A percentile compares a stretch with the other conserved stretches of the same genome.
These are phyloP conservation scores for Globisporangium takayamanum DNA, from an alignment of 352 stramenopile species.

Conservation along the genomic window DNA sequence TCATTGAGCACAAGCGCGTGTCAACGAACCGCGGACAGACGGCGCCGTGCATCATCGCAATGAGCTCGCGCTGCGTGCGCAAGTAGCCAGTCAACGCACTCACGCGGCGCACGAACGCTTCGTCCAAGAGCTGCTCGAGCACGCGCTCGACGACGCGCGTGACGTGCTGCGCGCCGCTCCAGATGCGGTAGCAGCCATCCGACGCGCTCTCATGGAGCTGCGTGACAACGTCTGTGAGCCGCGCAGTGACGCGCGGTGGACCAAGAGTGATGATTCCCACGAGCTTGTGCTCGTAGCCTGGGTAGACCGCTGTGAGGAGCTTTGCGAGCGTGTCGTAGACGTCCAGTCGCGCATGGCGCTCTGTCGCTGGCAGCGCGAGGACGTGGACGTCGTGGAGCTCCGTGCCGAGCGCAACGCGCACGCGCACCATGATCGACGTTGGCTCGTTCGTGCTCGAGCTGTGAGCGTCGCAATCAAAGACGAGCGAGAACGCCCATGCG, in stretches of 20 bases:
- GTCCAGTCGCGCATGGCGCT: constrained; percentile 7
- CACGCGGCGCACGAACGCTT: constrained; percentile 7
- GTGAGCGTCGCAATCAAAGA: constrained; percentile 10
- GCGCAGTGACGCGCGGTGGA: neutral
- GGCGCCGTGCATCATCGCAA: constrained; percentile 2
- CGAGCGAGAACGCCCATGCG: constrained; percentile 14
- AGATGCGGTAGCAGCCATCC: constrained; percentile 9
- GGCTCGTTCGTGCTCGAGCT: neutral
- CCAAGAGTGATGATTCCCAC: constrained; percentile 7
- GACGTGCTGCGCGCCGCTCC: constrained; percentile 13
- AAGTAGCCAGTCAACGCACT: constrained; percentile 8
- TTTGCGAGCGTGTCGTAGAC: constrained; percentile 7
- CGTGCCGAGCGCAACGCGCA: constrained; percentile 7
- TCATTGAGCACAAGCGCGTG: constrained; percentile 11
- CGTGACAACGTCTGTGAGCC: neutral
- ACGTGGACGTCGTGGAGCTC: constrained; percentile 12
- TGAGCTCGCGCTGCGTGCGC: constrained; percentile 8
- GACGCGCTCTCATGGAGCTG: constrained; percentile 7
- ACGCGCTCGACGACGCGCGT: constrained; percentile 1
- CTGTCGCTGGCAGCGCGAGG: constrained; percentile 8
- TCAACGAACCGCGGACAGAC: constrained; percentile 13
- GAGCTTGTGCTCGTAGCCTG: constrained; percentile 9
- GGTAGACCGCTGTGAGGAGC: constrained; percentile 6
- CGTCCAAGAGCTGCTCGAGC: constrained; percentile 12
- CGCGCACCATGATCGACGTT: constrained; percentile 1